Evolutionary conservation across 352 stramenopile genomes (phyloP).

Genomic region (Pythium vanterpoolii): DNA sequence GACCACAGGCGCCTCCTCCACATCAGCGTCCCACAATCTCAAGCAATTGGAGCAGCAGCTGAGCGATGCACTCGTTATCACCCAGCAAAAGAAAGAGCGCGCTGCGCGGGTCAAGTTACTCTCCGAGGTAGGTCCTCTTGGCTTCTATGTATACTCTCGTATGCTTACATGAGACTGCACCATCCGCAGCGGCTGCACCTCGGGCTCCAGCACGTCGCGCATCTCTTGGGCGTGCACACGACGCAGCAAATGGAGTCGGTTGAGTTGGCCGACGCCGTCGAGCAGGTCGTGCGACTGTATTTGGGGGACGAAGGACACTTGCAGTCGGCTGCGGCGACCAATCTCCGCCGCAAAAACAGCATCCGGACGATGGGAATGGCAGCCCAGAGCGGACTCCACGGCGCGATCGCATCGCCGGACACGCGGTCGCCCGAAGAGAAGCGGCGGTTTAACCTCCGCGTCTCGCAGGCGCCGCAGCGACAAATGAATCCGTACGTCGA

Average conservation of each 20-base stretch:
- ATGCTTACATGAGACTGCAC: background rate
- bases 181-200: conserved; percentile 54
- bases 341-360: conserved; percentile 74
- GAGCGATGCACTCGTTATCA: conserved; percentile 36
- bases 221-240: conserved; percentile 55
- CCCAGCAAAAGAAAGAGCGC: conserved; percentile 73
- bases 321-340: conserved; percentile 40
- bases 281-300: conserved; percentile 72
- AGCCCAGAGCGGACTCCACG: conserved; percentile 29
- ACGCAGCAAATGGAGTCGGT: conserved; percentile 50
- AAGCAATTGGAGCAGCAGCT: conserved; percentile 73
- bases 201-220: conserved; percentile 71
- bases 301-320: conserved; percentile 73
- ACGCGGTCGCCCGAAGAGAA: conserved; percentile 58
- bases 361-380: conserved; percentile 43
- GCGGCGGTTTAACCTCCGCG: conserved; percentile 70
- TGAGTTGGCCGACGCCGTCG: conserved; percentile 63
- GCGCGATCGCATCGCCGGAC: conserved; percentile 29
- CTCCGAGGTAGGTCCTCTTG: conserved; percentile 36
- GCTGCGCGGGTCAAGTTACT: conserved; percentile 49
- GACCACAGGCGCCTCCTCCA: background rate
- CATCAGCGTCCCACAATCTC: conserved; percentile 34
- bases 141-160: background rate
- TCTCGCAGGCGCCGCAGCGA: conserved; percentile 41
- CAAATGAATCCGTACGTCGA: conserved; percentile 69